Percentiles rank a stretch among this genome's conserved stretches.
Evolutionary conservation across 305 asterid genomes (phyloP).

Genomic region (Fraxinus nigra): DNA sequence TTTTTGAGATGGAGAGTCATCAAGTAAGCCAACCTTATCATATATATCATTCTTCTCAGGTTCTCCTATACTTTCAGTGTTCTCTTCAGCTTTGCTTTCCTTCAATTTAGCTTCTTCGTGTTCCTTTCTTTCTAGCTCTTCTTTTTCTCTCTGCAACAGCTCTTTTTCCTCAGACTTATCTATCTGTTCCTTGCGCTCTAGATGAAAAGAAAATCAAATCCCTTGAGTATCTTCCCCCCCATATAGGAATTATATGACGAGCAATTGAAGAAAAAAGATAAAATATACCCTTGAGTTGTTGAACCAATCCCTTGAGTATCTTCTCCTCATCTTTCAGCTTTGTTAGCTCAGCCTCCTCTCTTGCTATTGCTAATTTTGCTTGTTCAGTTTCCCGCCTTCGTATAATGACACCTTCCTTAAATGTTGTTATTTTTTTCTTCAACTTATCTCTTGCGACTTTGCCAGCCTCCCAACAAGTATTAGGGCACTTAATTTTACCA

Average conservation of each 20-base stretch:
- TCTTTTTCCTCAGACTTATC: slow-evolving; percentile 92
- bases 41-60: slow-evolving; percentile 36
- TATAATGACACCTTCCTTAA: slow-evolving; percentile 66
- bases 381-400: slow-evolving; percentile 65
- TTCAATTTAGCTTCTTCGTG: slow-evolving; percentile 31
- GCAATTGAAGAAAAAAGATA: slow-evolving; percentile 12
- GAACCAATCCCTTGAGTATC: slow-evolving; percentile 70
- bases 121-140: slow-evolving; percentile 20
- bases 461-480: slow-evolving; percentile 98
- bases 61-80: slow-evolving; percentile 15
- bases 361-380: slow-evolving; percentile 59
- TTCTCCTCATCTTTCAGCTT: slow-evolving; percentile 79
- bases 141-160: slow-evolving; percentile 11
- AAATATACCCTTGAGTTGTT: slow-evolving; percentile 72
- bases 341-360: slow-evolving; percentile 72
- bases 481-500: slow-evolving; percentile 69
- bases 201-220: slow-evolving; percentile 13
- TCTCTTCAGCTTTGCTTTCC: slow-evolving; percentile 28
- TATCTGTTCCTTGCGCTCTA: slow-evolving; percentile 84
- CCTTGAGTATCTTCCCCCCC: background rate
- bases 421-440: slow-evolving; percentile 72
- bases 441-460: slow-evolving; percentile 82
- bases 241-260: background rate
- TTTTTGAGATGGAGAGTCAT: slow-evolving; percentile 43
- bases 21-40: slow-evolving; percentile 40